Percentiles rank a stretch among this genome's conserved stretches.
These are phyloP conservation scores for Grosmannia huntii DNA, from an alignment of 2,329 filamentous ascomycete genomes.

Conservation along the genomic window DNA sequence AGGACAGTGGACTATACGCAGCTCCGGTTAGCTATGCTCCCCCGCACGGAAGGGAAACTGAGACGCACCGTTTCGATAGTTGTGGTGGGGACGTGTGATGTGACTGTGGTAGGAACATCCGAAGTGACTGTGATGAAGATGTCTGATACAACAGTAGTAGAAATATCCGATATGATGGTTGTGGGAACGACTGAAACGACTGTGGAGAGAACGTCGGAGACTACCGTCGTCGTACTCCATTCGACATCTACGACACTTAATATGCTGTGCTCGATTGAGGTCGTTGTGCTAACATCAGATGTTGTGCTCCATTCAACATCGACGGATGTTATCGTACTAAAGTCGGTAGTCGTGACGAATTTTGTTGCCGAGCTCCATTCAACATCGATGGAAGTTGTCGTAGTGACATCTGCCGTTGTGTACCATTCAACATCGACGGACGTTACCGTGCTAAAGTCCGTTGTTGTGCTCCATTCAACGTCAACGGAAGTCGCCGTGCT, in stretches of 20 bases:
- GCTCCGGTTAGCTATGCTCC: not conserved
- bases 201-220: not conserved
- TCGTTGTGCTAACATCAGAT: not conserved
- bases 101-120: not conserved
- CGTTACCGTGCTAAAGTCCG: not conserved
- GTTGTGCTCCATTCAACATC: not conserved
- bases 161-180: too few species aligned
- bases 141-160: too few species aligned
- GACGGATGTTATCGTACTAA: not conserved
- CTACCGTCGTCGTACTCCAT: not conserved
- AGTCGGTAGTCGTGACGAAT: too few species aligned
- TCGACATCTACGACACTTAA: not conserved
- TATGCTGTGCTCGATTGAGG: too few species aligned
- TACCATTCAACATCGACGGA: not conserved
- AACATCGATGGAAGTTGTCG: not conserved
- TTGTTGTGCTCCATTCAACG: not conserved
- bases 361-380: not conserved
- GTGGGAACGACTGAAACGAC: not conserved
- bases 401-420: too few species aligned
- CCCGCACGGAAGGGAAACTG: too few species aligned
- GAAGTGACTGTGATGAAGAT: too few species aligned
- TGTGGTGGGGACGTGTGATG: not conserved
- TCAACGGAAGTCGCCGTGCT: not conserved
- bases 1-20: not conserved
- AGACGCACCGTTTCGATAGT: not conserved